Evolutionary conservation across 768 basidiomycete genomes (phyloP).

Genomic region (Ephemerocybe angulata): DNA sequence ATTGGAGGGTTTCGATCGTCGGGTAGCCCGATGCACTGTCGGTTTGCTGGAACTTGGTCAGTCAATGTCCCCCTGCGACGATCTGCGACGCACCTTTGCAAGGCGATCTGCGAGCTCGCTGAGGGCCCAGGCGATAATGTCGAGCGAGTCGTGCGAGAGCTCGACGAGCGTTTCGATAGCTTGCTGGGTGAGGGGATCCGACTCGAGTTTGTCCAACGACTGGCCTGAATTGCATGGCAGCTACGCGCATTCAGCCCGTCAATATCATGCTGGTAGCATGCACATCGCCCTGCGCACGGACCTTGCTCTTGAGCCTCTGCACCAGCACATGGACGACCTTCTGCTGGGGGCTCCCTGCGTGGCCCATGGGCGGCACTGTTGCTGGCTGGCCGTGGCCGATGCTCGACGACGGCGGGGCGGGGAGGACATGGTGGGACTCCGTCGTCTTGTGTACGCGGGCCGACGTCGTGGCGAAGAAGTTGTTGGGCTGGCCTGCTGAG

Average conservation of each 20-base stretch:
- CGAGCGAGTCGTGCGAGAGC: constrained; percentile 70
- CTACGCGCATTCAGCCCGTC: constrained; percentile 36
- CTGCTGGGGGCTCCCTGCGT: constrained; percentile 63
- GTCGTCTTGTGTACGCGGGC: constrained; percentile 58
- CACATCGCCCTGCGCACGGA: constrained; percentile 26
- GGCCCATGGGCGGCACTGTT: constrained; percentile 33
- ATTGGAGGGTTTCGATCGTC: constrained; percentile 74
- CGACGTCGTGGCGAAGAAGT: constrained; percentile 28
- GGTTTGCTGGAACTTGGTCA: constrained; percentile 40
- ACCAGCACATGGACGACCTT: constrained; percentile 80
- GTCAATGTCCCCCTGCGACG: constrained; percentile 11
- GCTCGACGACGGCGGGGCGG: constrained; percentile 10
- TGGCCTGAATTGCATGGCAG: constrained; percentile 83
- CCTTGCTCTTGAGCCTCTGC: constrained; percentile 78
- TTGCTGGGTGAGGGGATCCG: constrained; percentile 69
- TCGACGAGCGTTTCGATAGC: constrained; percentile 79
- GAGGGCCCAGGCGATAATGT: constrained; percentile 76
- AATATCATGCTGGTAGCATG: constrained; percentile 5
- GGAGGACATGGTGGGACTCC: constrained; percentile 52
- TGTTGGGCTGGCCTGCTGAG: constrained; percentile 37
- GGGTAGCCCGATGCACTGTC: constrained; percentile 46
- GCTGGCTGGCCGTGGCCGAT: constrained; percentile 14
- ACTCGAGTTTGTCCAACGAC: constrained; percentile 67
- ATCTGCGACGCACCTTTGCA: constrained; percentile 51
- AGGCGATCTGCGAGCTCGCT: constrained; percentile 76